A percentile compares a stretch with the other conserved stretches of the same genome.
Evolutionary conservation across 352 stramenopile species (phyloP).

Genomic region (Pythium brachiatum): DNA sequence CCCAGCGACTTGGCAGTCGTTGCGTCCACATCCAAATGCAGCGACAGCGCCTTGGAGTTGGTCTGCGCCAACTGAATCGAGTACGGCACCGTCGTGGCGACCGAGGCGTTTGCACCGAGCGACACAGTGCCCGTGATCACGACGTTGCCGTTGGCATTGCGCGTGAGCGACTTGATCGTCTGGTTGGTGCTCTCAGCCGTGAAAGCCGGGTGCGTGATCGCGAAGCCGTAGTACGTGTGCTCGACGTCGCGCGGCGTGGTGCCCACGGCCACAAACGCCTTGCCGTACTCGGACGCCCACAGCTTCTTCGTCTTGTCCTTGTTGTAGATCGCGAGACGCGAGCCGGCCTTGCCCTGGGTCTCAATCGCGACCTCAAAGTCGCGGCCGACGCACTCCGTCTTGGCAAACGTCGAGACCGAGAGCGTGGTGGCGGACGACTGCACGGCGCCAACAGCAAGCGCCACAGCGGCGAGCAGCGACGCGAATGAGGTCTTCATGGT

Average conservation of each 20-base stretch:
- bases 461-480: not conserved
- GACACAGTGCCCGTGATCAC: constrained; percentile 7
- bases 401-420: not conserved
- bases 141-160: not conserved
- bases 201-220: constrained; percentile 5
- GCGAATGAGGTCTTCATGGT: not conserved
- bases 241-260: constrained; percentile 5
- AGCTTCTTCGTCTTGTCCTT: constrained; percentile 4
- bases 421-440: not conserved
- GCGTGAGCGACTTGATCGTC: constrained; percentile 8
- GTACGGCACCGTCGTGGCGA: not conserved
- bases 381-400: not conserved
- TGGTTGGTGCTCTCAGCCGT: constrained; percentile 11
- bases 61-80: constrained; percentile 7
- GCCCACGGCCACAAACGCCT: constrained; percentile 14
- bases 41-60: not conserved
- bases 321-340: constrained; percentile 15
- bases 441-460: not conserved
- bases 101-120: not conserved
- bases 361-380: constrained; percentile 8
- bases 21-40: constrained; percentile 7
- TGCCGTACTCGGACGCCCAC: constrained; percentile 14
- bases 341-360: not conserved
- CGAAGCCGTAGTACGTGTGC: constrained; percentile 16
- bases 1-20: not conserved